phyloP scores from a whole-genome alignment of 2,329 filamentous ascomycete genomes.

The Drechslerella coelobrocha region DNA sequence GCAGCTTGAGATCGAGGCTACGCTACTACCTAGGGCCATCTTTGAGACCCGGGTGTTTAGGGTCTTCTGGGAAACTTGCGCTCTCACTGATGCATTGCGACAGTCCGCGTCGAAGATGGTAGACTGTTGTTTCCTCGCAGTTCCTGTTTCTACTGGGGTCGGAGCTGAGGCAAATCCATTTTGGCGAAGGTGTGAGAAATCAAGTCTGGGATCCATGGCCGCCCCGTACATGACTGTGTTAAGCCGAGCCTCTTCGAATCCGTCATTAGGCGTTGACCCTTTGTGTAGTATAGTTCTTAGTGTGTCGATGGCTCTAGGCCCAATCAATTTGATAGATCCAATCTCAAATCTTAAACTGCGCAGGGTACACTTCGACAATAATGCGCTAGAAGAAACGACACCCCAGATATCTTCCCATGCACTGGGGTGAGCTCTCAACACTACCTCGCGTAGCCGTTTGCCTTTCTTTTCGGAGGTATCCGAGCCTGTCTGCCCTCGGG shows the following conservation, averaged over 20 bases:
- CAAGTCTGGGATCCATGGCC: conserved; percentile 57
- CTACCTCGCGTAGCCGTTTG: conserved; percentile 62
- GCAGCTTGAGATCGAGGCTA: conserved; percentile 72
- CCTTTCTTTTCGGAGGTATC: conserved; percentile 58
- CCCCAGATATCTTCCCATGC: conserved; percentile 75
- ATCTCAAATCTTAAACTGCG: conserved; percentile 75
- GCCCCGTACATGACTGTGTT: conserved; percentile 3
- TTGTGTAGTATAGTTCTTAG: conserved; percentile 72
- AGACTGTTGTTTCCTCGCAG: neutral
- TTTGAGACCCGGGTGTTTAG: conserved; percentile 29
- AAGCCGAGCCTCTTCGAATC: conserved; percentile 58
- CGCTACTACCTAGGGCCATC: conserved; percentile 66
- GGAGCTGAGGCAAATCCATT: neutral
- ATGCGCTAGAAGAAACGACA: conserved; percentile 67
- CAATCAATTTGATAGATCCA: conserved; percentile 73
- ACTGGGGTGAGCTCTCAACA: conserved; percentile 82
- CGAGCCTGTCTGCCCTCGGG: conserved; percentile 24
- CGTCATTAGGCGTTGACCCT: conserved; percentile 54
- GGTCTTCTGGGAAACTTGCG: conserved; percentile 40
- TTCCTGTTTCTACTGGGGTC: neutral
- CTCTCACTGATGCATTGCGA: conserved; percentile 26
- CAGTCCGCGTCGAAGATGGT: conserved; percentile 13
- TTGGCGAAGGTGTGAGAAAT: conserved; percentile 61
- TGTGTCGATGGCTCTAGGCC: conserved; percentile 79
- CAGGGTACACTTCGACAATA: conserved; percentile 64